Evolutionary conservation across 352 stramenopile genomes (phyloP), one percentile per base, ranked within the genome.

Genomic region (Globisporangium cystogenes): DNA sequence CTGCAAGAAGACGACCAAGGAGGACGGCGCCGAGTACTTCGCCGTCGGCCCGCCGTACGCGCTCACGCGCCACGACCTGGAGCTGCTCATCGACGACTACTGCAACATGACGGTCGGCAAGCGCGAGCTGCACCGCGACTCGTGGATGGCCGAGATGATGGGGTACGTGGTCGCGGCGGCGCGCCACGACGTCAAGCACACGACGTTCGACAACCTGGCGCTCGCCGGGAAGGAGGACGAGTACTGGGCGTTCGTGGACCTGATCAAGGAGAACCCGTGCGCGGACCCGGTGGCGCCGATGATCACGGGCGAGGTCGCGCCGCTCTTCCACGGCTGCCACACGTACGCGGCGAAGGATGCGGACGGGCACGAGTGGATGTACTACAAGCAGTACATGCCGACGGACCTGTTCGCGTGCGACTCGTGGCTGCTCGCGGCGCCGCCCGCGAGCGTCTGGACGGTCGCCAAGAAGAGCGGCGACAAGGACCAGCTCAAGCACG

Each of bases 331-430:
- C 29, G 59, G 70, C n/a, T 73, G 59, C 29, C 70, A 71, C 31
- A 59, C 59, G 24, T 87, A 75, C 59, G 65, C 71, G 20, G 59
- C 56, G 3, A 63, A 66, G 0, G 80, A 87, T 50, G 65, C 68
- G n/a, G 59, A 58, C 3, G 72, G 66, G 1, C 56, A 72, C 18
- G 67, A 82, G 47, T 91, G 80, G 82, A 55, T 83, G 3, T 89
- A 79, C 55, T 75, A 86, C 67, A 74, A 74, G 55, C 57, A 73
- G 35, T 62, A 84, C 29, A 72, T 93, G 59, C 82, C 82, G 10
- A 68, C 76, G 35, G 69, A 93, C 31, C 27, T 91, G 31, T 91
- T 93, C 49, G 59, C 76, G 21, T 93, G 82, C 48, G 80, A 93
- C 50, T 74, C 82, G 52, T 93, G 80, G 80, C 56, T 91, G 24